Conservation (phyloP, 1,284 basidiomycete species). For the Violaceomyces palustris region DNA sequence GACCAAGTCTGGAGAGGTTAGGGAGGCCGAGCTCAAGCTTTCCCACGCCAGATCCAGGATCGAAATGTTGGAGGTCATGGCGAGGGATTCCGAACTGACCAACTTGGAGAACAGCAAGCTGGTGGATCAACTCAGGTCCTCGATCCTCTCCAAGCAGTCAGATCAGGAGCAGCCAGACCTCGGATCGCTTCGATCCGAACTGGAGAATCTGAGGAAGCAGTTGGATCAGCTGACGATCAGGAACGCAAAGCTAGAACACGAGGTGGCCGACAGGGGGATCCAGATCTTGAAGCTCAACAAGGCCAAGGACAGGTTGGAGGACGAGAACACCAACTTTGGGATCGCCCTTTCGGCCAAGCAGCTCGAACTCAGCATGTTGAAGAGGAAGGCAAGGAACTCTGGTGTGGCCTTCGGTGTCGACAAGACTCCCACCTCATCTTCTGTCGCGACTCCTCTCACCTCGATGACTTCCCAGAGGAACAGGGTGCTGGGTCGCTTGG, state of each 20-base stretch:
- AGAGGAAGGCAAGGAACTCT: slow-evolving; percentile 33
- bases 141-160: background rate
- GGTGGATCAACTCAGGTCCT: background rate
- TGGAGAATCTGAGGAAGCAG: slow-evolving; percentile 1
- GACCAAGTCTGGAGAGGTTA: background rate
- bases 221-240: slow-evolving; percentile 3
- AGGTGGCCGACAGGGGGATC: slow-evolving; percentile 15
- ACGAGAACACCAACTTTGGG: slow-evolving; percentile 30
- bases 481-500: too few species aligned
- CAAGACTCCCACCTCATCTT: too few species aligned
- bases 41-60: background rate
- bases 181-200: too few species aligned
- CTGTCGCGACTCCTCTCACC: too few species aligned
- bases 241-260: slow-evolving; percentile 11
- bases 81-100: background rate
- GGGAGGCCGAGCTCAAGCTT: background rate
- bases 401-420: too few species aligned
- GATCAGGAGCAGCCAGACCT: background rate
- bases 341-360: slow-evolving; percentile 37
- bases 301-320: slow-evolving; percentile 35
- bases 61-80: background rate
- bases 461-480: too few species aligned
- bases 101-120: slow-evolving; percentile 1
- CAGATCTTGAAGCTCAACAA: slow-evolving; percentile 22
- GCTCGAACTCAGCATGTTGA: slow-evolving; percentile 37